Conservation (phyloP, 2,329 filamentous ascomycete species). For the Cryphonectria naterciae region DNA sequence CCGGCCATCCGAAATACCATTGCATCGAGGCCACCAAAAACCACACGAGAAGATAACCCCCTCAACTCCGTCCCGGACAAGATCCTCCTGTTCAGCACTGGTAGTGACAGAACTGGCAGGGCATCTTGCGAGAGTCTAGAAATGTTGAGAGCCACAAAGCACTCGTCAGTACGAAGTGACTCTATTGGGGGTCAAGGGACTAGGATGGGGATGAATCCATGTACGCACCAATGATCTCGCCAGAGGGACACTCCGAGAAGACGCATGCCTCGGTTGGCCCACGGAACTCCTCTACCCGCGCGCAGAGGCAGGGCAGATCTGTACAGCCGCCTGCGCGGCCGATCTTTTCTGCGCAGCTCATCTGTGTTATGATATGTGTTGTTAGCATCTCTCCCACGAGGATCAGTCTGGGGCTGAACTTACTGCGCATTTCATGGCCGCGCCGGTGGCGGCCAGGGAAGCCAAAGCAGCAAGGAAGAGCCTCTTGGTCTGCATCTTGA, state of each 20-base stretch:
- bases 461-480: background rate
- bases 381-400: background rate
- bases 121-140: conserved; percentile 6
- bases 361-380: background rate
- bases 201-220: background rate
- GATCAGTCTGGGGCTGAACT: background rate
- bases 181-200: background rate
- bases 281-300: background rate
- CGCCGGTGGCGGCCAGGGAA: background rate
- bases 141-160: background rate
- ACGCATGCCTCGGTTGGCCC: background rate
- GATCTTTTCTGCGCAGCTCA: background rate
- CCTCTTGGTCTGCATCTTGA: background rate
- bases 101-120: background rate
- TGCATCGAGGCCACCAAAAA: background rate
- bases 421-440: background rate
- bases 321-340: background rate
- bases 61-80: background rate
- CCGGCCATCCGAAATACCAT: background rate
- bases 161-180: background rate
- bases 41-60: background rate
- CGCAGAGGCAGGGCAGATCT: background rate
- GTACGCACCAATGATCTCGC: background rate
- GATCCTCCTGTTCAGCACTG: background rate
- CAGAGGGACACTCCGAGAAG: background rate